Percentiles rank a stretch among this genome's conserved stretches.
Conservation (phyloP, 805 yeast genomes). For the Yarrowia sp. region DNA sequence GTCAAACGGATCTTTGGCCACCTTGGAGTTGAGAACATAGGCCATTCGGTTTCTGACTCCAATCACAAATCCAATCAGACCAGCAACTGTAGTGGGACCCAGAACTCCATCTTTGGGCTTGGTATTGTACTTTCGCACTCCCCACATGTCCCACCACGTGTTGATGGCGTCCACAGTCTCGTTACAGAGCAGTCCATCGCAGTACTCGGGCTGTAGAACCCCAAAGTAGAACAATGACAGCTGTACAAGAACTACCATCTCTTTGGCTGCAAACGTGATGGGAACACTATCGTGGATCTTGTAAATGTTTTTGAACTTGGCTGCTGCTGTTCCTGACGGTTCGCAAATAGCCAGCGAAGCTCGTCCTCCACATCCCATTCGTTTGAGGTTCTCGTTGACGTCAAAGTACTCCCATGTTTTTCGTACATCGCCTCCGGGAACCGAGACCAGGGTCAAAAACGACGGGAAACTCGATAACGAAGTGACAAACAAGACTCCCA, state of each 20-base stretch:
- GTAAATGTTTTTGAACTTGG: slow-evolving; percentile 80
- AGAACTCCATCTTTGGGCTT: slow-evolving; percentile 60
- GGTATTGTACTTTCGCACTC: slow-evolving; percentile 51
- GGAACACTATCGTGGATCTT: slow-evolving; percentile 60
- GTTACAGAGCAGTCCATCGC: slow-evolving; percentile 86
- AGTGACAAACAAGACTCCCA: slow-evolving; percentile 76
- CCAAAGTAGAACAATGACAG: slow-evolving; percentile 79
- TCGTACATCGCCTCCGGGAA: slow-evolving; percentile 55
- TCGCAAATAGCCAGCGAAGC: slow-evolving; percentile 73
- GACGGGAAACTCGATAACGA: slow-evolving; percentile 84
- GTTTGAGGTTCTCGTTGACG: slow-evolving; percentile 77
- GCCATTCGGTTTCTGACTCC: slow-evolving; percentile 72
- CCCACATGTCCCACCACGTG: slow-evolving; percentile 84
- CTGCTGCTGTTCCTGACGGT: slow-evolving; percentile 79
- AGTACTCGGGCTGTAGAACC: slow-evolving; percentile 67
- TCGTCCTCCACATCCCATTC: slow-evolving; percentile 84
- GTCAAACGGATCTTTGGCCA: slow-evolving; percentile 83
- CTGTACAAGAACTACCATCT: slow-evolving; percentile 77
- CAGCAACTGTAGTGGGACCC: slow-evolving; percentile 75
- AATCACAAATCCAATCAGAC: slow-evolving; percentile 76
- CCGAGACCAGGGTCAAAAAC: slow-evolving; percentile 70
- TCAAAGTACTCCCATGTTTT: slow-evolving; percentile 64
- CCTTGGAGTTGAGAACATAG: slow-evolving; percentile 60
- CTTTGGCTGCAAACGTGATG: slow-evolving; percentile 70
- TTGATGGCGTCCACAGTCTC: slow-evolving; percentile 73